Percentiles rank a stretch among this genome's conserved stretches.
These are phyloP conservation scores for Hordeum vulgare DNA, from an alignment of 176 grass and related monocot species.

Conservation along the genomic window MorexV3_pseudomolecules_assembly NC_058518.1:95943945-95944444, in stretches of 20 bases:
- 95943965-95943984: not conserved
- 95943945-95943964: constrained; percentile 24
- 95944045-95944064: not conserved
- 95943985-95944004: not conserved
- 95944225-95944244: constrained; percentile 98
- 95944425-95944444: not conserved
- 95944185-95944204: constrained; percentile 84
- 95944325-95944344: not conserved
- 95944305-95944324: not conserved
- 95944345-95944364: not conserved
- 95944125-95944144: not conserved
- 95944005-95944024: not conserved
- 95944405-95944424: not conserved
- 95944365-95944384: not conserved
- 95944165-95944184: constrained; percentile 96
- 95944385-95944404: not conserved
- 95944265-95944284: constrained; percentile 98
- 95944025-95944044: not conserved
- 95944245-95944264: constrained; percentile 98
- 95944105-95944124: not conserved
- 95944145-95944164: not conserved
- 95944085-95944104: not conserved
- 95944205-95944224: constrained; percentile 89
- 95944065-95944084: not conserved
- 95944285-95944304: constrained; percentile 35